These are phyloP conservation scores for Diaporthe velutina DNA, from an alignment of 2,329 filamentous ascomycete genomes.

Conservation along the genomic window DNA sequence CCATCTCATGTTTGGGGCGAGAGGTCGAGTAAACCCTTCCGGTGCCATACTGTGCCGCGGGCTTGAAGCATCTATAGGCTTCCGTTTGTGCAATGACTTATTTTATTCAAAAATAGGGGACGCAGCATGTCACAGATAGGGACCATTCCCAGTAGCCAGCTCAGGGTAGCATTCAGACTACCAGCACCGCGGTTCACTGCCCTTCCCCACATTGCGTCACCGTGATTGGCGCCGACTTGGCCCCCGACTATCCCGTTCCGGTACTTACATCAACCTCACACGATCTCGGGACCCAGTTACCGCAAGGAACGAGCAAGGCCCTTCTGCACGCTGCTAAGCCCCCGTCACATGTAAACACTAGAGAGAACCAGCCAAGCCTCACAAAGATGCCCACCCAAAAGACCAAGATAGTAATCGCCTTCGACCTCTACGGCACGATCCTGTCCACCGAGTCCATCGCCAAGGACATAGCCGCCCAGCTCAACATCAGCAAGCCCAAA, in stretches of 20 bases:
- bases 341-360: background rate
- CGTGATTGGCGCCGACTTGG: constrained; percentile 16
- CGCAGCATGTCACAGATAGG: background rate
- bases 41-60: no score
- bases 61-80: no score
- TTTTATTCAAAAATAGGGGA: no score
- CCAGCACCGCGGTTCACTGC: background rate
- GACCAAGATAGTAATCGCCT: constrained; percentile 68
- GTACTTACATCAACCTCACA: background rate
- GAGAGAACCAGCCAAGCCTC: constrained; percentile 28
- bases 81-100: no score
- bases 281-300: background rate
- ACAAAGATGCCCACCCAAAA: constrained; percentile 45
- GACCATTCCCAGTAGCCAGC: background rate
- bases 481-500: constrained; percentile 63
- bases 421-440: constrained; percentile 82
- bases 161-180: constrained; percentile 7
- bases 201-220: constrained; percentile 37
- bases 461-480: constrained; percentile 67
- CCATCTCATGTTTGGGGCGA: no score
- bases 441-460: constrained; percentile 79
- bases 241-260: constrained; percentile 20
- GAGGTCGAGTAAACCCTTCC: no score
- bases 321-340: background rate
- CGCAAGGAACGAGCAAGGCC: background rate